Conservation (phyloP, 495 filamentous ascomycete genomes). For the Aspergillus homomorphus region DNA sequence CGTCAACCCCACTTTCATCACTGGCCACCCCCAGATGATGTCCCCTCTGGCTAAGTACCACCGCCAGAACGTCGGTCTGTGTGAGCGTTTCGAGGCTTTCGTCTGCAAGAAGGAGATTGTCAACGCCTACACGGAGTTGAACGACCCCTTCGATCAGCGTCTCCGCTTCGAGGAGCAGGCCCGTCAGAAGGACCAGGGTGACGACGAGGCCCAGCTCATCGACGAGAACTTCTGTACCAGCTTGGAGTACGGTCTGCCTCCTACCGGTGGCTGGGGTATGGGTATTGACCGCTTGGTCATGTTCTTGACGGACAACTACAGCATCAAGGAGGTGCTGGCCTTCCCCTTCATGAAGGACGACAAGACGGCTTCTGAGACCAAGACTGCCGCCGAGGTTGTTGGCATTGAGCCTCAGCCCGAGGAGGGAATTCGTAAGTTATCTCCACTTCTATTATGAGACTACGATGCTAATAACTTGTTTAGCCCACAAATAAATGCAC, state of each 20-base stretch:
- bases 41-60: slow-evolving; percentile 95
- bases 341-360: slow-evolving; percentile 88
- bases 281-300: slow-evolving; percentile 95
- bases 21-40: slow-evolving; percentile 94
- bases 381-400: slow-evolving; percentile 63
- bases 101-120: slow-evolving; percentile 96
- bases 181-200: slow-evolving; percentile 90
- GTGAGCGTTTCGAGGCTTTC: slow-evolving; percentile 96
- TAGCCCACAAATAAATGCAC: slow-evolving; percentile 6
- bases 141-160: slow-evolving; percentile 93
- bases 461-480: neutral
- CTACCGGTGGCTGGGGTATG: slow-evolving; percentile 96
- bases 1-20: slow-evolving; percentile 95
- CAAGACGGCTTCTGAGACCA: slow-evolving; percentile 43
- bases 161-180: slow-evolving; percentile 96
- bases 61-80: slow-evolving; percentile 74
- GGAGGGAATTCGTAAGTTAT: slow-evolving; percentile 65
- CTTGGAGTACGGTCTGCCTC: slow-evolving; percentile 84
- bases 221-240: slow-evolving; percentile 90
- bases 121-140: slow-evolving; percentile 97
- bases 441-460: slow-evolving; percentile 16
- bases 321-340: slow-evolving; percentile 91
- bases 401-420: slow-evolving; percentile 60
- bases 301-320: slow-evolving; percentile 96
- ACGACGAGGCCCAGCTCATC: slow-evolving; percentile 93